Evolutionary conservation across 495 filamentous ascomycete species (phyloP).

Genomic region (Clohesyomyces aquaticus): DNA sequence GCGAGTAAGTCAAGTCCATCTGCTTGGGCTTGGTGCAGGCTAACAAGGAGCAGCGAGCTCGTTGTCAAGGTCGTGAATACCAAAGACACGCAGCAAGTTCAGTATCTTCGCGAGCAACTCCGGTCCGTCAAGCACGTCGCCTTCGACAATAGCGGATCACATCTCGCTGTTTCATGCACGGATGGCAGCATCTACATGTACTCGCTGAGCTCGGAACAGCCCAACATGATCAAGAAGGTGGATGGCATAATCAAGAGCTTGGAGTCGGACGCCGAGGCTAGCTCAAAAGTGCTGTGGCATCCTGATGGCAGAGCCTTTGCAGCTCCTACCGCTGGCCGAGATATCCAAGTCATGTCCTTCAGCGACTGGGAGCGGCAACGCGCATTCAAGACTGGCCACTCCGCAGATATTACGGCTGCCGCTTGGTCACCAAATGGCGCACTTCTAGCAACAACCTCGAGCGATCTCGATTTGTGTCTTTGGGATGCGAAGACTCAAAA

Average conservation of each 20-base stretch:
- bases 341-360: slow-evolving; percentile 82
- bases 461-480: slow-evolving; percentile 79
- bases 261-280: slow-evolving; percentile 77
- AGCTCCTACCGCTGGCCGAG: slow-evolving; percentile 76
- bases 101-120: slow-evolving; percentile 76
- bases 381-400: slow-evolving; percentile 75
- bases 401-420: slow-evolving; percentile 81
- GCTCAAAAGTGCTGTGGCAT: slow-evolving; percentile 82
- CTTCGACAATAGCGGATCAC: slow-evolving; percentile 80
- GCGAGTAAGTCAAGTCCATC: slow-evolving; percentile 65
- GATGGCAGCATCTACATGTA: slow-evolving; percentile 90
- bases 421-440: slow-evolving; percentile 95
- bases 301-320: slow-evolving; percentile 93
- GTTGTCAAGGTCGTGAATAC: slow-evolving; percentile 85
- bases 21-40: background rate
- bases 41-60: slow-evolving; percentile 63
- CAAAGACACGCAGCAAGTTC: slow-evolving; percentile 71
- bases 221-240: slow-evolving; percentile 76
- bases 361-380: slow-evolving; percentile 87
- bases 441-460: slow-evolving; percentile 77
- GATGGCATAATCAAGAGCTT: slow-evolving; percentile 81
- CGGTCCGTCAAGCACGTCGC: slow-evolving; percentile 87
- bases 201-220: slow-evolving; percentile 77
- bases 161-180: slow-evolving; percentile 79
- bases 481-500: slow-evolving; percentile 91